A percentile compares a stretch with the other conserved stretches of the same genome.
Conservation (phyloP, 176 grass and related monocot species). For the Musa schizocarpa region DNA sequence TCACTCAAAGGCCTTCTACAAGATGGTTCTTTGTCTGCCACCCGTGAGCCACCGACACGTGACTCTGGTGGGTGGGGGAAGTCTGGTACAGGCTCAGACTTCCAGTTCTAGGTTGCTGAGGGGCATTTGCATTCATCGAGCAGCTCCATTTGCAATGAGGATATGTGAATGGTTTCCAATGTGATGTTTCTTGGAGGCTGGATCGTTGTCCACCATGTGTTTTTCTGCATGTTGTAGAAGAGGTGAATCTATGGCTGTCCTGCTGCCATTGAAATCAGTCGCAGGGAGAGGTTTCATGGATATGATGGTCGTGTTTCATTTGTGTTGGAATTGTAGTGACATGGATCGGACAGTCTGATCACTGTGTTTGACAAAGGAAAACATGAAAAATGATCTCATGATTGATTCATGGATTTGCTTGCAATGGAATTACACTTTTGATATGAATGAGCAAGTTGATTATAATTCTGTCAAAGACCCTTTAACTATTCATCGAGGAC, state of each 20-base stretch:
- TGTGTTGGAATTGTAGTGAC: too few relatives aligned
- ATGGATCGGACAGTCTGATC: too few relatives aligned
- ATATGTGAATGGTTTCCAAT: constrained; percentile 13
- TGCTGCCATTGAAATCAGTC: too few relatives aligned
- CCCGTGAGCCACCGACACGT: constrained; percentile 22
- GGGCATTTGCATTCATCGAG: neutral
- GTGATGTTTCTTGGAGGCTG: constrained; percentile 12
- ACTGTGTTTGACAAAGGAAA: too few relatives aligned
- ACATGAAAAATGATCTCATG: too few relatives aligned
- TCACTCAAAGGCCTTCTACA: constrained; percentile 19
- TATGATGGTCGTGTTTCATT: too few relatives aligned
- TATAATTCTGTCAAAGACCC: too few relatives aligned
- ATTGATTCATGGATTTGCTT: too few relatives aligned
- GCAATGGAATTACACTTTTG: too few relatives aligned
- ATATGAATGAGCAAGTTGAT: too few relatives aligned
- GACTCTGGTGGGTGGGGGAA: constrained; percentile 13
- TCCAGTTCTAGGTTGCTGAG: neutral
- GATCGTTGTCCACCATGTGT: constrained; percentile 3
- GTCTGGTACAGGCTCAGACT: constrained; percentile 7
- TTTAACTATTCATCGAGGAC: too few relatives aligned
- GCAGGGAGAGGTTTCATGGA: too few relatives aligned
- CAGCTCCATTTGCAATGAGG: neutral
- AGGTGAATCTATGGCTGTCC: neutral
- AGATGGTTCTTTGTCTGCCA: constrained; percentile 18
- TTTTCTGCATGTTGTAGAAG: neutral